phyloP scores from a whole-genome alignment of 2,329 filamentous ascomycete species.

The Cladosporium velox region DNA sequence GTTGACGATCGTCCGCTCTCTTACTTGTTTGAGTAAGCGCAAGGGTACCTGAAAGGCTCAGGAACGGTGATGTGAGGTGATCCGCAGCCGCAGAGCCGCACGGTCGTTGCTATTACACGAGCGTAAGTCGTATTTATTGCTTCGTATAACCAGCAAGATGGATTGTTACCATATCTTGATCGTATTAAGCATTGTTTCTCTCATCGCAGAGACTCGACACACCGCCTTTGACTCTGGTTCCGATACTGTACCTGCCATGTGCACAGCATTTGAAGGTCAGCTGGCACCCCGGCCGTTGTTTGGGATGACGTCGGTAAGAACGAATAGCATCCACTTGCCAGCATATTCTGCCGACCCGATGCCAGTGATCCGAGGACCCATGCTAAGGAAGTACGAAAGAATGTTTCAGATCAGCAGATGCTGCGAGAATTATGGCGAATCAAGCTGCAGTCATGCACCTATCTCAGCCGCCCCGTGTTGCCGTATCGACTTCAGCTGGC shows the following conservation, averaged over 20 bases:
- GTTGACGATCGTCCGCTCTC: not conserved
- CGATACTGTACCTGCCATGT: not conserved
- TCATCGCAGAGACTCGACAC: not conserved
- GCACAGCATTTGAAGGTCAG: not conserved
- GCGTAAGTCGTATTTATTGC: not conserved
- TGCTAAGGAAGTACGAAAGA: not conserved
- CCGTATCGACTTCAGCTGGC: not conserved
- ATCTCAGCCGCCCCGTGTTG: not conserved
- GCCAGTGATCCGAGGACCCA: not conserved
- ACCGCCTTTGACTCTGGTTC: not conserved
- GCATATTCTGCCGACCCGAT: not conserved
- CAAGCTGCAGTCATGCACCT: not conserved
- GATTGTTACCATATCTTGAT: not conserved
- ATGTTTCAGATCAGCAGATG: constrained; percentile 1
- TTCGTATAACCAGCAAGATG: not conserved
- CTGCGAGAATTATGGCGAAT: not conserved
- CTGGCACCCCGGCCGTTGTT: constrained; percentile 1
- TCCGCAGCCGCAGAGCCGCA: constrained; percentile 15
- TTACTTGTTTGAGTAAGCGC: constrained; percentile 1
- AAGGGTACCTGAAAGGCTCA: not conserved
- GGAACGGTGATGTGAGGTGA: not conserved
- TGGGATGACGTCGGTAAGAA: constrained; percentile 5
- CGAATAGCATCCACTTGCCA: not conserved
- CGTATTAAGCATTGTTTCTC: not conserved
- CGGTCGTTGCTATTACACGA: not conserved